Conservation (phyloP, 208 protist species). For the Crithidia acanthocephali region DNA sequence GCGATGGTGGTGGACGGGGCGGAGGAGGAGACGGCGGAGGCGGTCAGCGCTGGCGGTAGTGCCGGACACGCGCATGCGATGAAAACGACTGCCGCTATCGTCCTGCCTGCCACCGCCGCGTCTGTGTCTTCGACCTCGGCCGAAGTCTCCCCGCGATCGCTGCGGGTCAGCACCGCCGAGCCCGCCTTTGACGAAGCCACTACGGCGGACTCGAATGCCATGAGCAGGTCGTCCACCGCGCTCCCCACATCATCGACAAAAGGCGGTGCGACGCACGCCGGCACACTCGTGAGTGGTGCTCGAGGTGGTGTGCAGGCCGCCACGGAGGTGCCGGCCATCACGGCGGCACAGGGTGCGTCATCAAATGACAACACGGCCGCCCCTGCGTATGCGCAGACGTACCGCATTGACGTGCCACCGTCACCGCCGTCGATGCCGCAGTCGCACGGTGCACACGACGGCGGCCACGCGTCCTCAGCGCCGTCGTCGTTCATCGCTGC, state of each 20-base stretch:
- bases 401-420: neutral
- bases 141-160: constrained; percentile 30
- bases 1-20: neutral
- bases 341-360: too few relatives aligned
- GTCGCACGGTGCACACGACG: neutral
- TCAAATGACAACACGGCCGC: too few relatives aligned
- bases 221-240: neutral
- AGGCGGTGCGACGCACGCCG: too few relatives aligned
- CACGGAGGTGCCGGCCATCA: constrained; percentile 4
- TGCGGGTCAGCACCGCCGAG: constrained; percentile 7
- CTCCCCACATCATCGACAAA: neutral
- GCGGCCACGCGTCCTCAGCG: neutral
- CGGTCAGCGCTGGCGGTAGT: too few relatives aligned
- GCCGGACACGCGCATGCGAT: neutral
- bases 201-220: neutral
- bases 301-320: neutral
- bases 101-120: constrained; percentile 7
- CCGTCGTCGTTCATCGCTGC: neutral
- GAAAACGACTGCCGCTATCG: neutral
- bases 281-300: too few relatives aligned
- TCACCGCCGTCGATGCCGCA: neutral
- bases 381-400: neutral
- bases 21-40: neutral
- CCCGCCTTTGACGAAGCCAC: neutral
- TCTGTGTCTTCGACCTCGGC: constrained; percentile 33